Evolutionary conservation across 116 monocot genomes (phyloP), one percentile per base, ranked within the genome.

Genomic region (Iris pallida): DNA sequence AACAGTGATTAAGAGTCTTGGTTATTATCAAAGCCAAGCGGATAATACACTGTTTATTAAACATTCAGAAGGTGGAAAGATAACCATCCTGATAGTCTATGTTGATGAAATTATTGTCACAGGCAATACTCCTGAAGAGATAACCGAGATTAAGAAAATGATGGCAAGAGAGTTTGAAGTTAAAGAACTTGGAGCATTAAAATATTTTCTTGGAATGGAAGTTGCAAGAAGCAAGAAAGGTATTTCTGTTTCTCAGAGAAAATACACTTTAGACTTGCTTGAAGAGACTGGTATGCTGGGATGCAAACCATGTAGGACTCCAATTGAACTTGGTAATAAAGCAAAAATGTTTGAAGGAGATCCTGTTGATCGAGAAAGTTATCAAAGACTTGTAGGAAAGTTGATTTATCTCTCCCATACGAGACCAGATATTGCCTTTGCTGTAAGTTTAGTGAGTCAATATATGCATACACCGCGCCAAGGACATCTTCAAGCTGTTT

Each of bases 41-140:
- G 61, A 61, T n/a, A 30, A 61, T 11, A 61, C 44, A 4, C 18
- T 56, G 19, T 56, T 56, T 56, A 18, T 56, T 56, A 56, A 56
- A 18, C 17, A 18, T 18, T 5, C 3, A 17, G 2, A 15, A 42
- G 61, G n/a, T 3, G 42, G 42, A 0, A 61, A 59, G 42, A 44
- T 10, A 2, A 5, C 40, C 4, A 41, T n/a, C n/a, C n/a, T 61
- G 5, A 59, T 59, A 4, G 44, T 61, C 13, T 61, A 61, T 61
- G 61, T 61, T n/a, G 61, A 61, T 61, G 61, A 61, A 42, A 61
- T 61, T 6, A 61, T 61, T 15, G 4, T 61, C 2, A 59, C 61
- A 42, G 61, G 61, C 13, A 43, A 61, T 41, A 42, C 40, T 42
- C 12, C 40, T 42, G 30, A 42, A 15, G 61, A 61, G 12, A 42